Evolutionary conservation across 495 filamentous ascomycete genomes (phyloP).

Genomic region (Penicillium psychrofluorescens): DNA sequence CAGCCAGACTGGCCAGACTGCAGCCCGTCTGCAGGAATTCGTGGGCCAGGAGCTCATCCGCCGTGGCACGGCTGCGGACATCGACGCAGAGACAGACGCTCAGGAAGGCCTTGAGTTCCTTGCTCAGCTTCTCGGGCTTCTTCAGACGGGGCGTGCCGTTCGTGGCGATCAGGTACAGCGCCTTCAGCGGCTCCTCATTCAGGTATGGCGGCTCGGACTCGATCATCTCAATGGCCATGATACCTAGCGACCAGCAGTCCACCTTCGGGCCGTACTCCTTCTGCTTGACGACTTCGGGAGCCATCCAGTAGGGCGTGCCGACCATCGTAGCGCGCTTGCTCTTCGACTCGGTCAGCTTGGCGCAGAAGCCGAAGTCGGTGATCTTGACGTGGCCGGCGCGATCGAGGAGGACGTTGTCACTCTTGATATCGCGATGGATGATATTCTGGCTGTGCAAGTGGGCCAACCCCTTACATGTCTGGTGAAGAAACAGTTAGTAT

Average conservation of each 20-base stretch:
- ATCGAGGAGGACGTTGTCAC: constrained; percentile 93
- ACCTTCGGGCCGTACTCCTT: constrained; percentile 98
- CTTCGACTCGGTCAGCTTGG: constrained; percentile 94
- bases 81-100: constrained; percentile 94
- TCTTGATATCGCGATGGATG: constrained; percentile 99
- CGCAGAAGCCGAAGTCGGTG: constrained; percentile 98
- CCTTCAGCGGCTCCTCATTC: constrained; percentile 96
- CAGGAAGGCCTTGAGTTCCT: constrained; percentile 92
- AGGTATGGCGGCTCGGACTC: constrained; percentile 96
- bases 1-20: constrained; percentile 69
- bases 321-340: constrained; percentile 98
- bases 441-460: constrained; percentile 93
- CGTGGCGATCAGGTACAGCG: constrained; percentile 90
- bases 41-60: constrained; percentile 75
- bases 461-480: constrained; percentile 94
- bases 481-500: constrained; percentile 25
- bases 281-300: constrained; percentile 97
- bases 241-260: constrained; percentile 97
- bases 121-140: constrained; percentile 94
- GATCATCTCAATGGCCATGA: constrained; percentile 99
- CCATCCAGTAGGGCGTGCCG: constrained; percentile 99
- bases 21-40: constrained; percentile 68
- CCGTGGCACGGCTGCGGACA: constrained; percentile 87
- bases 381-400: constrained; percentile 95
- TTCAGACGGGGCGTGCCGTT: constrained; percentile 95